phyloP scores from a whole-genome alignment of 768 basidiomycete genomes.

The Galerina marginata region DNA sequence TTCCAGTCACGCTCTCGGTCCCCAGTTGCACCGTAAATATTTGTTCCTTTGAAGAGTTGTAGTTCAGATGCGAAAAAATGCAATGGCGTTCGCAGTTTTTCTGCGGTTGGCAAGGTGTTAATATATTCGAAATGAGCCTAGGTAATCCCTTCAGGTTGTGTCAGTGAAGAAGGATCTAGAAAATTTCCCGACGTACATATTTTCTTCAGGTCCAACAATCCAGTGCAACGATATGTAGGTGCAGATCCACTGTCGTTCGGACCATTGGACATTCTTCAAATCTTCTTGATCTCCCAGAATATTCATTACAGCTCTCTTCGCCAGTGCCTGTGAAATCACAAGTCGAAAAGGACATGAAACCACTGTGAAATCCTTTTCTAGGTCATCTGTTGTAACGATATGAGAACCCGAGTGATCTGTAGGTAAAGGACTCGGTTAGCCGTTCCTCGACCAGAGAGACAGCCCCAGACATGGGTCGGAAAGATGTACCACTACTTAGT shows the following conservation, averaged over 20 bases:
- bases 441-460: slow-evolving; percentile 3
- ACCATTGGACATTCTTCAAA: slow-evolving; percentile 45
- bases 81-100: slow-evolving; percentile 70
- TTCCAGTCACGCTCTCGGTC: slow-evolving; percentile 70
- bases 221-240: slow-evolving; percentile 71
- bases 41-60: slow-evolving; percentile 74
- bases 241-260: slow-evolving; percentile 71
- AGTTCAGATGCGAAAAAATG: slow-evolving; percentile 72
- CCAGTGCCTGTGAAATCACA: slow-evolving; percentile 60
- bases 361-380: slow-evolving; percentile 57
- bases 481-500: neutral
- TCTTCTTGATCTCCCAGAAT: slow-evolving; percentile 36
- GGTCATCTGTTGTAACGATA: slow-evolving; percentile 52
- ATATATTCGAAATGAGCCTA: slow-evolving; percentile 69
- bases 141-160: slow-evolving; percentile 18
- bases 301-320: slow-evolving; percentile 46
- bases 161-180: neutral
- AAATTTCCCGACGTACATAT: slow-evolving; percentile 30
- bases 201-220: slow-evolving; percentile 45
- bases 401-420: slow-evolving; percentile 50
- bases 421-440: slow-evolving; percentile 6
- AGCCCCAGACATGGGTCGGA: neutral
- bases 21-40: slow-evolving; percentile 76
- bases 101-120: slow-evolving; percentile 61
- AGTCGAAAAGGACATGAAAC: slow-evolving; percentile 73